Conservation (phyloP, 148 eudicot species). For the Rhododendron henanense region DNA sequence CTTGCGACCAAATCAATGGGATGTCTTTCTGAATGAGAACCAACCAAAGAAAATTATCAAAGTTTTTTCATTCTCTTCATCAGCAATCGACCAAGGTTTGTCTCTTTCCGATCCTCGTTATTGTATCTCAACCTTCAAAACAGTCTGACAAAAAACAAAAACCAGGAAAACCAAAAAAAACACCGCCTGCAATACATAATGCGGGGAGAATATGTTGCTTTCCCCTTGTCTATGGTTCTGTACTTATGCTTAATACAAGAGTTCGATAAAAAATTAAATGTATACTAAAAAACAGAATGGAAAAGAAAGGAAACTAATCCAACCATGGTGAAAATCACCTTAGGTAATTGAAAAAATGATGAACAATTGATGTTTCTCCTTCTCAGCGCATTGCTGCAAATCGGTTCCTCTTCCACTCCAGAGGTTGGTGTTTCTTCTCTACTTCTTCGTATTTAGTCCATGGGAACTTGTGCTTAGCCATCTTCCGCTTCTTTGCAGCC, state of each 20-base stretch:
- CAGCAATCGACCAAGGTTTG: not conserved
- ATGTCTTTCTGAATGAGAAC: not conserved
- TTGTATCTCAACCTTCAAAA: not conserved
- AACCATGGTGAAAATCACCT: not conserved
- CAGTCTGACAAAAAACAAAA: not conserved
- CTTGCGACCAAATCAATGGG: not conserved
- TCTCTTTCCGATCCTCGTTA: not conserved
- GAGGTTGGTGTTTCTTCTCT: conserved; percentile 20
- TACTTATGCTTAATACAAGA: not conserved
- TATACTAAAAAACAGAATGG: not conserved
- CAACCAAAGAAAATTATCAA: not conserved
- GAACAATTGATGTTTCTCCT: not conserved
- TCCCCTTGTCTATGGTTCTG: not conserved
- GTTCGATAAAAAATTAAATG: not conserved
- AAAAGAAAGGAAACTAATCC: not conserved
- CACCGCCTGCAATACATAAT: not conserved
- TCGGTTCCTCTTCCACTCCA: conserved; percentile 45
- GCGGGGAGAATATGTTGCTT: not conserved
- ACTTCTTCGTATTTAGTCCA: conserved; percentile 43
- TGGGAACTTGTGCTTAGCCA: conserved; percentile 54
- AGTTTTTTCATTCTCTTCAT: not conserved
- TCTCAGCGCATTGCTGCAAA: conserved; percentile 43
- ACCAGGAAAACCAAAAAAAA: not conserved
- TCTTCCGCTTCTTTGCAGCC: conserved; percentile 47
- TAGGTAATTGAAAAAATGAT: not conserved